Evolutionary conservation across 495 filamentous ascomycete species (phyloP).

Genomic region (Entonaema liquescens): DNA sequence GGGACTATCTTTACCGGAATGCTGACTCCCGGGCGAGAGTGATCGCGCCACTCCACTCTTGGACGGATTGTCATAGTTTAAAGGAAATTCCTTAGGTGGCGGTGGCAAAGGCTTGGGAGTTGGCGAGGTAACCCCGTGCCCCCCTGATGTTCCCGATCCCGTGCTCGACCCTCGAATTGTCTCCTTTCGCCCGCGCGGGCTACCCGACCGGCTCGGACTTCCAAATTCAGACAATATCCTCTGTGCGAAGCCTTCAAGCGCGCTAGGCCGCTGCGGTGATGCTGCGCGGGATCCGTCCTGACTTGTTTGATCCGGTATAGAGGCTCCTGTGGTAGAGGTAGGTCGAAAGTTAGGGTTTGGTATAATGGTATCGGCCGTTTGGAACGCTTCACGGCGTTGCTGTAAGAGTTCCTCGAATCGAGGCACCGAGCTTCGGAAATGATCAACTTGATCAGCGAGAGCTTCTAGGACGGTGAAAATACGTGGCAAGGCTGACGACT

Average conservation of each 20-base stretch:
- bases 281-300: slow-evolving; percentile 47
- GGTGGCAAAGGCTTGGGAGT: slow-evolving; percentile 46
- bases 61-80: slow-evolving; percentile 43
- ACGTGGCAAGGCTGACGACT: slow-evolving; percentile 55
- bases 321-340: slow-evolving; percentile 34
- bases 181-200: slow-evolving; percentile 59
- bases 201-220: slow-evolving; percentile 59
- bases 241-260: slow-evolving; percentile 63
- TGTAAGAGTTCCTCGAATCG: slow-evolving; percentile 80
- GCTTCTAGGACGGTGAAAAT: slow-evolving; percentile 60
- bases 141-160: slow-evolving; percentile 37
- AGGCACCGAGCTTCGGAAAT: slow-evolving; percentile 72
- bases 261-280: slow-evolving; percentile 58
- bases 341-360: slow-evolving; percentile 40
- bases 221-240: slow-evolving; percentile 64
- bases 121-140: slow-evolving; percentile 39
- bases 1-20: slow-evolving; percentile 41
- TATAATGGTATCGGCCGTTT: slow-evolving; percentile 59
- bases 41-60: slow-evolving; percentile 45
- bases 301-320: slow-evolving; percentile 44
- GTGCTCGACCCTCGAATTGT: slow-evolving; percentile 36
- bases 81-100: slow-evolving; percentile 43
- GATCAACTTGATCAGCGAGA: slow-evolving; percentile 70
- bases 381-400: slow-evolving; percentile 73
- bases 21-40: slow-evolving; percentile 49